Percentiles rank a stretch among this genome's conserved stretches.
These are phyloP conservation scores for Violaceomyces palustris DNA, from an alignment of 1,284 basidiomycete species.

Conservation along the genomic window DNA sequence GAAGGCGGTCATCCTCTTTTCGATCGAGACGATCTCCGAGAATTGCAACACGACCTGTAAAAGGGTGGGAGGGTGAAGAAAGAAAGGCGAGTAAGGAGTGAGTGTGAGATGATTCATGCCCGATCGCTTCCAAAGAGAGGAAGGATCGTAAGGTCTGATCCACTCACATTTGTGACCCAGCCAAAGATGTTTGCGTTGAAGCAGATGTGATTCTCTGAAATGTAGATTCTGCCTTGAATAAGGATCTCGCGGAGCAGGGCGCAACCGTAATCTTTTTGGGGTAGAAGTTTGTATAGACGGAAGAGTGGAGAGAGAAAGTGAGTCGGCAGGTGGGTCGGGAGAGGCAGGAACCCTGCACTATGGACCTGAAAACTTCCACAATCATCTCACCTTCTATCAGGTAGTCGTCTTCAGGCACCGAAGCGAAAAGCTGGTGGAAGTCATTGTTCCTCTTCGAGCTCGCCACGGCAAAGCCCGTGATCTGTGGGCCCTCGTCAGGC, in stretches of 20 bases:
- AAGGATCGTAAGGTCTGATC: slow-evolving; percentile 10
- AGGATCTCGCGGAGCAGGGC: slow-evolving; percentile 92
- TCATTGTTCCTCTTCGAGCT: slow-evolving; percentile 90
- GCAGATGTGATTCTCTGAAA: slow-evolving; percentile 95
- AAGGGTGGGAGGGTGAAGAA: no score
- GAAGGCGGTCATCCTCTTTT: slow-evolving; percentile 97
- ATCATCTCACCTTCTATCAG: slow-evolving; percentile 80
- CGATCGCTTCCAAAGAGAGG: no score
- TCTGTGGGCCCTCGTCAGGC: slow-evolving; percentile 34
- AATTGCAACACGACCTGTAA: slow-evolving; percentile 89
- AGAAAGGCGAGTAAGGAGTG: background rate
- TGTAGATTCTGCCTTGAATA: slow-evolving; percentile 90
- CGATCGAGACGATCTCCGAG: slow-evolving; percentile 78
- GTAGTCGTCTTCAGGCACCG: slow-evolving; percentile 87
- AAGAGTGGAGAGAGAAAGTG: no score
- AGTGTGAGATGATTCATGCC: no score
- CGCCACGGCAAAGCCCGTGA: slow-evolving; percentile 83
- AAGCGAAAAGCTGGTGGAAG: slow-evolving; percentile 86
- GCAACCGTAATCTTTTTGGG: slow-evolving; percentile 91
- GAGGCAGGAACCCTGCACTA: no score
- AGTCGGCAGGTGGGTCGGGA: no score
- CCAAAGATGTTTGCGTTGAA: slow-evolving; percentile 99
- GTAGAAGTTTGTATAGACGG: no score
- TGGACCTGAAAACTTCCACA: no score
- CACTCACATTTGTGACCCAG: slow-evolving; percentile 92